Evolutionary conservation across 2,329 filamentous ascomycete genomes (phyloP), one percentile per base, ranked within the genome.

Genomic region (Aspergillus sp.): DNA sequence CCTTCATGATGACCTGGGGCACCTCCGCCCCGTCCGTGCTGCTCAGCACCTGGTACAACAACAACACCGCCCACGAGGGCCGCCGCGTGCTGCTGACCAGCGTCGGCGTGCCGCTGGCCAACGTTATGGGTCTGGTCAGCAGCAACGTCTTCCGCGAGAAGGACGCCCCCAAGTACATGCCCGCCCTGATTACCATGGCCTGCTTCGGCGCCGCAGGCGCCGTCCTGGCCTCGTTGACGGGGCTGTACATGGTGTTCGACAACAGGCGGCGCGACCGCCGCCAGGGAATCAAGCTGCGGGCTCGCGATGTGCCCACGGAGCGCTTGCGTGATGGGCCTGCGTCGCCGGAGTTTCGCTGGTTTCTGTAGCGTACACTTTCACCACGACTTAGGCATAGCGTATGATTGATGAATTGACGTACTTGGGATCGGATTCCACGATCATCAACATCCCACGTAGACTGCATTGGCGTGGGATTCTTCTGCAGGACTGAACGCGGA

Each of bases 1-100:
- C 72, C 34, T 88, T 86, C 55, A 82, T 86, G 78, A 85, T 86
- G 80, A 81, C 77, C 8, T 86, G 80, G 77, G 82, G 82, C 11
- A 85, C 80, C 0, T 79, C 76, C 1, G 81, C 82, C 0, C 82
- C 83, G 0, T 82, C 75, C 0, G 81, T 86, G 6, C 65, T 88
- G 8, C 64, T 60, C 6, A 63, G 76, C 43, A 66, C 75, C 35
- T 80, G 78, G 78, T 86, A 86, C 61, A 88, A 84, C 61, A 88
- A 88, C 65, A 89, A 89, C 52, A 73, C 86, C 35, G 81, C 82
- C 1, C 73, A 88, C 47, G 83, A 88, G 57, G 78, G 79, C 36
- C 74, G 77, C 24, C 77, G 82, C 29, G 69, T 85, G 4, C 68
- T 78, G 1, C 64, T 86, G 10, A 86, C 82, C 0, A 78, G 75